A percentile compares a stretch with the other conserved stretches of the same genome.
Conservation (phyloP, 129 eudicot species). For the Logfia minima region DNA sequence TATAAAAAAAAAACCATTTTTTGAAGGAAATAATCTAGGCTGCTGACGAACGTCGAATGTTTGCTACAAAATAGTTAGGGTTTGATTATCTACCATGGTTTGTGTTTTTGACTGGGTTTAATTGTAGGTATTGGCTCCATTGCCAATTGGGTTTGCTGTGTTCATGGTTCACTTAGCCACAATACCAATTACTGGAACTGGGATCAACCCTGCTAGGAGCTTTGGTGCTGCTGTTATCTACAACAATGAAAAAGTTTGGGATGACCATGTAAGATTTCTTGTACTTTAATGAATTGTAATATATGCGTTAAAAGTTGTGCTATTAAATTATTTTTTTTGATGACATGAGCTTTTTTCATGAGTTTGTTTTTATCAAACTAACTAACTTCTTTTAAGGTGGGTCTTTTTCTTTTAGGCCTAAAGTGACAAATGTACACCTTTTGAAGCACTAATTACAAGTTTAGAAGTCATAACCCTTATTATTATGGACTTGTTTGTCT, state of each 20-base stretch:
- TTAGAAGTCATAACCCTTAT: neutral
- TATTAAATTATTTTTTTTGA: neutral
- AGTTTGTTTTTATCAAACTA: slow-evolving; percentile 3
- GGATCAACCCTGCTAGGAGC: slow-evolving; percentile 91
- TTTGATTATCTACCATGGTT: neutral
- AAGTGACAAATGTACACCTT: slow-evolving; percentile 6
- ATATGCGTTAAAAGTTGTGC: slow-evolving; percentile 9
- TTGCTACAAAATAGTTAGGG: too few species aligned
- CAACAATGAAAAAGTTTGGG: slow-evolving; percentile 78
- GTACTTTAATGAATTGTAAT: neutral
- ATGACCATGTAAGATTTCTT: slow-evolving; percentile 63
- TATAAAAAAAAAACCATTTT: too few species aligned
- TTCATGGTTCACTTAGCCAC: slow-evolving; percentile 91
- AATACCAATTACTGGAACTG: slow-evolving; percentile 85
- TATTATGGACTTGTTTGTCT: too few species aligned
- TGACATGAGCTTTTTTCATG: neutral
- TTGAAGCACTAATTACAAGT: slow-evolving; percentile 11
- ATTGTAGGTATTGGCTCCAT: slow-evolving; percentile 77
- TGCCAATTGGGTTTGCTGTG: slow-evolving; percentile 87
- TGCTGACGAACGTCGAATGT: too few species aligned
- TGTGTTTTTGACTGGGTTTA: neutral
- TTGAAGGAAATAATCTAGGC: too few species aligned
- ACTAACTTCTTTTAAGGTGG: slow-evolving; percentile 3
- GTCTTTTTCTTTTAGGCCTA: neutral
- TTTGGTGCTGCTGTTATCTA: slow-evolving; percentile 85